These are phyloP conservation scores for Backusella australiensis DNA, from an alignment of 192 early-diverging fungal species.

Conservation along the genomic window DNA sequence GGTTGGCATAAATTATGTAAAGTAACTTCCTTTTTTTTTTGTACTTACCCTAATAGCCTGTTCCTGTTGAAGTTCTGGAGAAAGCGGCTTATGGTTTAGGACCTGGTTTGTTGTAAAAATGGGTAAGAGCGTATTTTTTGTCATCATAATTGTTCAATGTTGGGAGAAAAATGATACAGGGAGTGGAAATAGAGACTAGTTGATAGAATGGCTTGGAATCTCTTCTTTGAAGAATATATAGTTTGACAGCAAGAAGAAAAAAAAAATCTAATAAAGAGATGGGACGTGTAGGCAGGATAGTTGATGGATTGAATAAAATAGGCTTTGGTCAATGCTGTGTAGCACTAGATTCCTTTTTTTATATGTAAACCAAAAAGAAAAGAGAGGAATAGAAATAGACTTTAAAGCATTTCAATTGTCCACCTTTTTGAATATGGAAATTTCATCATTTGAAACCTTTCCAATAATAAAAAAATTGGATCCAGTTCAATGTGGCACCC, in stretches of 20 bases:
- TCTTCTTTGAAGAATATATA: neutral
- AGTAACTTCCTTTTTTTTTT: neutral
- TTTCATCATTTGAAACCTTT: neutral
- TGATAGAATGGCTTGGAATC: neutral
- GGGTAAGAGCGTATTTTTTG: neutral
- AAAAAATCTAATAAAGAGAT: neutral
- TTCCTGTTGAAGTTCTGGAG: constrained; percentile 1
- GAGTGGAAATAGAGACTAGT: neutral
- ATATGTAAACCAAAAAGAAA: neutral
- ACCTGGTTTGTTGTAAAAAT: neutral
- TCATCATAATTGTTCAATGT: neutral
- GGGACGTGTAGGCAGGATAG: neutral
- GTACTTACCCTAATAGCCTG: neutral
- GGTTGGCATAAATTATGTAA: neutral
- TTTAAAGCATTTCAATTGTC: neutral
- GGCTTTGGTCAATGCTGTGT: neutral
- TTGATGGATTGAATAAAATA: neutral
- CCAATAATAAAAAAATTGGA: neutral
- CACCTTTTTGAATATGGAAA: neutral
- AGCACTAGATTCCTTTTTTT: neutral
- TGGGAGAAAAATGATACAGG: neutral
- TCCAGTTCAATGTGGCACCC: neutral
- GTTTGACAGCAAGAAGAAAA: neutral
- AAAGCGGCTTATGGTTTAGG: neutral
- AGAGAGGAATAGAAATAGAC: neutral